A percentile compares a stretch with the other conserved stretches of the same genome.
phyloP scores from a whole-genome alignment of 2,329 filamentous ascomycete genomes.

The Epichloe elymi region DNA sequence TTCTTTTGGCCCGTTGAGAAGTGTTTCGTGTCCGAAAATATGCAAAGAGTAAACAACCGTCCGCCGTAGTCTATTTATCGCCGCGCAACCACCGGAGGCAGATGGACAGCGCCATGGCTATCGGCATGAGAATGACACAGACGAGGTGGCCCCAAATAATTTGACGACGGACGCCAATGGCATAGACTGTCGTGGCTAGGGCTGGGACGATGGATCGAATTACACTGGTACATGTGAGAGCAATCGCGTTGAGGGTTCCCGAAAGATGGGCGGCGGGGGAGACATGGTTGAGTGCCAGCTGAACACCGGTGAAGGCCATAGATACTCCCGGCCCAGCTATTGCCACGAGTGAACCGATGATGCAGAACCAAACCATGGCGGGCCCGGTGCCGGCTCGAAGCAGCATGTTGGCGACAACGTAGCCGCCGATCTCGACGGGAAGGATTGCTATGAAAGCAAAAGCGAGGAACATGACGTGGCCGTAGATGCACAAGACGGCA shows the following conservation, averaged over 20 bases:
- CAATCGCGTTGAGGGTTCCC: slow-evolving; percentile 40
- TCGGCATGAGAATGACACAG: slow-evolving; percentile 21
- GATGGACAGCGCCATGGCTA: slow-evolving; percentile 16
- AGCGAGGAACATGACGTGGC: too few relatives aligned
- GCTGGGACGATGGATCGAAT: slow-evolving; percentile 55
- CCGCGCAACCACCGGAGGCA: slow-evolving; percentile 16
- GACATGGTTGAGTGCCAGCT: slow-evolving; percentile 64
- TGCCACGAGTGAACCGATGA: slow-evolving; percentile 27
- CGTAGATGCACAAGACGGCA: too few relatives aligned
- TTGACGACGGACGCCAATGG: slow-evolving; percentile 48
- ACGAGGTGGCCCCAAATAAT: slow-evolving; percentile 46
- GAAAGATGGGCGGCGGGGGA: slow-evolving; percentile 50
- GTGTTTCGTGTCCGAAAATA: too few relatives aligned
- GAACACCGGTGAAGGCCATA: slow-evolving; percentile 58
- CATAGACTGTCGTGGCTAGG: slow-evolving; percentile 53
- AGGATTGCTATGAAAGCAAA: too few relatives aligned
- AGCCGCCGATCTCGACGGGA: too few relatives aligned
- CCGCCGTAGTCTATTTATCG: neutral
- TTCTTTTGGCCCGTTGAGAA: too few relatives aligned
- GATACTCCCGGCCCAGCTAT: slow-evolving; percentile 47
- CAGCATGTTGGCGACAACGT: slow-evolving; percentile 36
- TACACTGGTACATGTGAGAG: slow-evolving; percentile 44
- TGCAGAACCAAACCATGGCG: slow-evolving; percentile 41
- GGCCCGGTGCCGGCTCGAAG: slow-evolving; percentile 23
- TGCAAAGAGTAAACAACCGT: neutral